Evolutionary conservation across 169 alveolate species (phyloP).

Genomic region (Cyclospora cayetanensis): DNA sequence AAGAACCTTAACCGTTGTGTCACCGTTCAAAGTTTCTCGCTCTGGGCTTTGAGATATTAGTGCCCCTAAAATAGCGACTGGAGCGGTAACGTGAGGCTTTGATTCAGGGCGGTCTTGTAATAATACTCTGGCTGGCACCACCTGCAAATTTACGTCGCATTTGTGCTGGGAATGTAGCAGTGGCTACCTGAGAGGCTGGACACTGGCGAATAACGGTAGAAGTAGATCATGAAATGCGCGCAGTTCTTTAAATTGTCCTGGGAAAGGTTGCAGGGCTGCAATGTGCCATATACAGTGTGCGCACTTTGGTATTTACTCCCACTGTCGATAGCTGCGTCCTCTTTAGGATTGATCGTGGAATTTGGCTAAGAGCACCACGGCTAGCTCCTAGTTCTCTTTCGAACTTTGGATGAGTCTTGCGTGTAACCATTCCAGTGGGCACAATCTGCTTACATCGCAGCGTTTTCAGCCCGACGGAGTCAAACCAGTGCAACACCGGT

Average conservation of each 20-base stretch:
- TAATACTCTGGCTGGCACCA: background rate
- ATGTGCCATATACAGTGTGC: background rate
- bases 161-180: background rate
- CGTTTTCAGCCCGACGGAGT: background rate
- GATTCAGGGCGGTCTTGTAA: background rate
- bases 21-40: background rate
- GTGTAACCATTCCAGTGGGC: background rate
- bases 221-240: background rate
- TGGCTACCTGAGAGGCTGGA: background rate
- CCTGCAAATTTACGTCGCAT: background rate
- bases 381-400: background rate
- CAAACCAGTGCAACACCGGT: conserved; percentile 42
- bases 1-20: background rate
- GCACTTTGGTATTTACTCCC: background rate
- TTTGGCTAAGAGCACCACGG: background rate
- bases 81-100: background rate
- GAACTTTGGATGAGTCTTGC: background rate
- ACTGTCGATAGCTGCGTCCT: background rate
- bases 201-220: background rate
- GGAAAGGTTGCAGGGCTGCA: background rate
- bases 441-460: background rate
- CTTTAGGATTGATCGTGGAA: background rate
- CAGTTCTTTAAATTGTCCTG: background rate
- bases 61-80: background rate
- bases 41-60: background rate